Evolutionary conservation across 2,329 filamentous ascomycete genomes (phyloP), one percentile per base, ranked within the genome.

Genomic region (Coniochaeta ligniaria): DNA sequence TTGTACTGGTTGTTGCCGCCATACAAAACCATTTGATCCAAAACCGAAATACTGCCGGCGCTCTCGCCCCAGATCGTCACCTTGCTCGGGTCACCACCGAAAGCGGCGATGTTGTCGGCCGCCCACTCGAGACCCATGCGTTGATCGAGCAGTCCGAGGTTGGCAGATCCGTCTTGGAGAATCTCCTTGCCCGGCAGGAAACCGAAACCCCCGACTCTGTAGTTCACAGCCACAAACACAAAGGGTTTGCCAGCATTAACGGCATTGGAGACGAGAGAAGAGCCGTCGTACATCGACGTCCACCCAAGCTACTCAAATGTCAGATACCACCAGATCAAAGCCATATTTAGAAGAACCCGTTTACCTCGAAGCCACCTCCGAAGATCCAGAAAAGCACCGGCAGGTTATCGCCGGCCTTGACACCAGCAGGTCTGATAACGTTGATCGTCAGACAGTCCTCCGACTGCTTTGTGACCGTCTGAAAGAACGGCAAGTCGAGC

Each of bases 51-150:
- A 16, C 85, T 76, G 0, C 88, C 87, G 0, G 88, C 87, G 2
- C 82, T 86, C 69, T 93, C 86, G 28, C 90, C 90, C 87, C 87
- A 92, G 62, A 94, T 87, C 0, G 89, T 93, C 6, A 93, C 89
- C 70, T 89, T 89, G n/a, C 79, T 77, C 0, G 89, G 87, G 69
- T 94, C 90, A 16, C 91, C 91, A 11, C 91, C 91, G 69, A 95
- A 96, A 0, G 84, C 79, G 1, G 76, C 85, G 60, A 94, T 91
- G 65, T 93, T 91, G 66, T 91, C 88, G 8, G 88, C 85, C 1
- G 91, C 83, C 90, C 90, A 94, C 69, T 92, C 75, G 7, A 94
- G 77, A 0, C 83, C 90, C 64, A 89, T 78, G 36, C 88, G 80
- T 67, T 93, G 89, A 67, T 94, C 90, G 0, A 89, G 77, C 3